Evolutionary conservation across 2,329 filamentous ascomycete species (phyloP), one percentile per base, ranked within the genome.

Genomic region (Aspergillus fructus): DNA sequence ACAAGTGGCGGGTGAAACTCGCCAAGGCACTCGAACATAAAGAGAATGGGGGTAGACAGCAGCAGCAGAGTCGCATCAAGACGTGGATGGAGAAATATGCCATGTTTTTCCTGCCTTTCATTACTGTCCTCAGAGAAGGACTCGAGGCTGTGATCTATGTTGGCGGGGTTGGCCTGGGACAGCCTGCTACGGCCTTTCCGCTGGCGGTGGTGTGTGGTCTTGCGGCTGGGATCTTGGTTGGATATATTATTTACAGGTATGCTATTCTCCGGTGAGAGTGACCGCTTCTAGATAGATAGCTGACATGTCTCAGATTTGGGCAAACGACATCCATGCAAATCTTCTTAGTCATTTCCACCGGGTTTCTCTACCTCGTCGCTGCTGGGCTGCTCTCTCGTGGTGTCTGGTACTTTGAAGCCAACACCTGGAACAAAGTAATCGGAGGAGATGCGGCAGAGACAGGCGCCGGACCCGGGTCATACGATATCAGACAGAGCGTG

Each of bases 1-100:
- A 89, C 60, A 94, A 94, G 75, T 96, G 91, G 92, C 84, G 86
- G n/a, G 78, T 88, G 66, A 94, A 94, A 83, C 83, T 96, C 21
- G 84, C 87, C 19, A 84, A 84, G 65, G 85, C 89, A 3, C 75
- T 93, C 23, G 85, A 89, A 63, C 71, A 11, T 78, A 81, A 34
- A 49, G n/a, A 23, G 74, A 74, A 37, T 68, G 71, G 41, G 11
- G 70, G 4, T 74, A 71, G 15, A 71, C 71, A 34, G 13, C 13
- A 11, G 33, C 9, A 34, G 11, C 11, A 13, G 15, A 75, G 69
- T 3, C 74, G 73, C 8, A 74, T 91, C 62, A 88, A 88, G 73
- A 74, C 78, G 49, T 89, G 84, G 77, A 75, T 80, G n/a, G 87
- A 92, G 71, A 91, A 89, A 71, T 93, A 96, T 70, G 85, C 88